phyloP scores from a whole-genome alignment of 2,329 filamentous ascomycete genomes.

The Fusarium sp. region DNA sequence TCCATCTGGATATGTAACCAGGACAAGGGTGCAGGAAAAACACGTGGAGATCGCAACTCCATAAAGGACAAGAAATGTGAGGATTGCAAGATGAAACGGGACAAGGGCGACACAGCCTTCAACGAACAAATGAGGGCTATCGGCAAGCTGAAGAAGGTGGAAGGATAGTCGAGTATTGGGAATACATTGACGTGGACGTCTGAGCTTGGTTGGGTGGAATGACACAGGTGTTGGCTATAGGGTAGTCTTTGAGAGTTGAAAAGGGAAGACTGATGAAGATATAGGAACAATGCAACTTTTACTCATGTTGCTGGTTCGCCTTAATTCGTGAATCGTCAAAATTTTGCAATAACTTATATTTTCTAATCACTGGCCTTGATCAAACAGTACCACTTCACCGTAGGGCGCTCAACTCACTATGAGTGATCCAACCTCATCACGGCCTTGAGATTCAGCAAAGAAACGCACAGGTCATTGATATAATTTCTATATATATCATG shows the following conservation, averaged over 20 bases:
- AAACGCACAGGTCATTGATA: fast-evolving
- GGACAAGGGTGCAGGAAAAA: not conserved
- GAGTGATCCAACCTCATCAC: fast-evolving
- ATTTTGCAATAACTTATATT: fast-evolving
- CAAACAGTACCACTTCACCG: fast-evolving
- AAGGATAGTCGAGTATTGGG: not conserved
- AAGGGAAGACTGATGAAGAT: not conserved
- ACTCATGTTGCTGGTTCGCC: fast-evolving
- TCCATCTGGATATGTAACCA: not conserved
- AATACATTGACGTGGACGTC: not conserved
- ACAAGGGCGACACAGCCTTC: not conserved
- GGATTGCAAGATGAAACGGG: not conserved
- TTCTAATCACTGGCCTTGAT: fast-evolving
- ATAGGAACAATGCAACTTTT: fast-evolving
- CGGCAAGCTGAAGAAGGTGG: not conserved
- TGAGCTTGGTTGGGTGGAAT: not conserved
- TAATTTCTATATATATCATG: not conserved
- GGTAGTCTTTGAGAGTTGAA: fast-evolving
- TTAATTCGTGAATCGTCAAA: fast-evolving
- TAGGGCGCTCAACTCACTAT: fast-evolving
- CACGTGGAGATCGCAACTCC: not conserved
- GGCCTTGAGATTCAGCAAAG: fast-evolving
- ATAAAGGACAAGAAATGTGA: not conserved
- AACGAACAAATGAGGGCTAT: not conserved
- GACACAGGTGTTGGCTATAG: fast-evolving